A percentile compares a stretch with the other conserved stretches of the same genome.
Conservation (phyloP, 345 rosid genomes). For the Eucalyptus guilfoylei region DNA sequence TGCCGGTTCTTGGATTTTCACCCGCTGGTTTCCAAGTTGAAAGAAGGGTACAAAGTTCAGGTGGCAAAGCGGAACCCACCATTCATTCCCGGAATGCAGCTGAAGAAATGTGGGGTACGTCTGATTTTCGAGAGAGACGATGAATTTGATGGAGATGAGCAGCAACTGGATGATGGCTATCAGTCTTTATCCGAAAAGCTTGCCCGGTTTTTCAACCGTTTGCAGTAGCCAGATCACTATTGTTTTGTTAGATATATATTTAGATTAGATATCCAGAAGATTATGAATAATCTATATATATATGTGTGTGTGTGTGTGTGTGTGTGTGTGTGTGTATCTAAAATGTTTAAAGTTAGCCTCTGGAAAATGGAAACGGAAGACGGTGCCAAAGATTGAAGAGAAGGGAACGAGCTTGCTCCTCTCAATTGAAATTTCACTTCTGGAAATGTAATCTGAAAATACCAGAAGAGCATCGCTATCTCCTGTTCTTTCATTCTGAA, state of each 20-base stretch:
- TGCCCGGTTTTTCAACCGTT: constrained; percentile 21
- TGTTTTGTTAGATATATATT: too few relatives aligned
- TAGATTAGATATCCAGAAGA: too few relatives aligned
- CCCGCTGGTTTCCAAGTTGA: constrained; percentile 20
- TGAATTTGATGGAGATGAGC: constrained; percentile 28
- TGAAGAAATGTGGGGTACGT: constrained; percentile 32
- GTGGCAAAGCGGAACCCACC: constrained; percentile 10
- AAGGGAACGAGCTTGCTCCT: not conserved
- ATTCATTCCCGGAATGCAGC: constrained; percentile 3
- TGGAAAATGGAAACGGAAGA: not conserved
- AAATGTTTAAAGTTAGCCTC: not conserved
- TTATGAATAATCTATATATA: too few relatives aligned
- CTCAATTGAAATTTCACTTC: not conserved
- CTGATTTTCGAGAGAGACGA: constrained; percentile 31
- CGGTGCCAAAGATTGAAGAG: not conserved
- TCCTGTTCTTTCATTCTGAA: not conserved
- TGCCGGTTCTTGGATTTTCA: constrained; percentile 21
- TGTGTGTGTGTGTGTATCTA: too few relatives aligned
- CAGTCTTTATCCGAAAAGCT: constrained; percentile 26
- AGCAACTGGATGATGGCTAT: constrained; percentile 9
- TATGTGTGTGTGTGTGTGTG: too few relatives aligned
- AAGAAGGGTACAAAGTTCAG: constrained; percentile 18
- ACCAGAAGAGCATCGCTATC: not conserved
- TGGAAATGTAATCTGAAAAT: not conserved
- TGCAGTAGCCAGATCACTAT: not conserved